Evolutionary conservation across 768 basidiomycete genomes (phyloP).

Genomic region (Lentinula aciculospora): DNA sequence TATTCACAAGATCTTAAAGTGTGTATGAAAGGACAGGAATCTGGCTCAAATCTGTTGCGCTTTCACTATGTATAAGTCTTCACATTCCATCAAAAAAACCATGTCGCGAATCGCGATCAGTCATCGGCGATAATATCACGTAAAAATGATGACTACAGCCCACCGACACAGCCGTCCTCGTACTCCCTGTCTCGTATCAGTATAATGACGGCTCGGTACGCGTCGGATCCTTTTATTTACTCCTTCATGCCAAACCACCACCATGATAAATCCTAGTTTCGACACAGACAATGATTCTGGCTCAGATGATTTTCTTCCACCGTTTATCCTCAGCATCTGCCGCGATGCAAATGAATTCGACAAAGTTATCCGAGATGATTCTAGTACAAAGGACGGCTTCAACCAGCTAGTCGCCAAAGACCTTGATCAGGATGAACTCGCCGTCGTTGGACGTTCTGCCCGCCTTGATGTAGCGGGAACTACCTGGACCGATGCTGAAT

Average conservation of each 20-base stretch:
- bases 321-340: constrained; percentile 26
- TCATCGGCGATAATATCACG: background rate
- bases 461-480: constrained; percentile 29
- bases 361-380: constrained; percentile 21
- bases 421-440: constrained; percentile 28
- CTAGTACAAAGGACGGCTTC: constrained; percentile 20
- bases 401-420: constrained; percentile 37
- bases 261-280: background rate
- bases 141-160: background rate
- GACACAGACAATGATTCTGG: background rate
- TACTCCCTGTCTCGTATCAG: background rate
- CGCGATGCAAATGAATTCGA: constrained; percentile 32
- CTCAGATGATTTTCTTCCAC: background rate
- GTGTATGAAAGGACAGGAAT: too few species aligned
- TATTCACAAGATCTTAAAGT: too few species aligned
- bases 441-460: constrained; percentile 26
- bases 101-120: too few species aligned
- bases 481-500: constrained; percentile 22
- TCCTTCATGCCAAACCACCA: background rate
- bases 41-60: too few species aligned
- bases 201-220: background rate
- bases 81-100: too few species aligned
- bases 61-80: too few species aligned
- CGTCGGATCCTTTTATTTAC: background rate
- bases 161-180: background rate